Percentiles rank a stretch among this genome's conserved stretches.
These are phyloP conservation scores for Aureobasidium uvarum DNA, from an alignment of 2,329 filamentous ascomycete genomes.

Conservation along the genomic window DNA sequence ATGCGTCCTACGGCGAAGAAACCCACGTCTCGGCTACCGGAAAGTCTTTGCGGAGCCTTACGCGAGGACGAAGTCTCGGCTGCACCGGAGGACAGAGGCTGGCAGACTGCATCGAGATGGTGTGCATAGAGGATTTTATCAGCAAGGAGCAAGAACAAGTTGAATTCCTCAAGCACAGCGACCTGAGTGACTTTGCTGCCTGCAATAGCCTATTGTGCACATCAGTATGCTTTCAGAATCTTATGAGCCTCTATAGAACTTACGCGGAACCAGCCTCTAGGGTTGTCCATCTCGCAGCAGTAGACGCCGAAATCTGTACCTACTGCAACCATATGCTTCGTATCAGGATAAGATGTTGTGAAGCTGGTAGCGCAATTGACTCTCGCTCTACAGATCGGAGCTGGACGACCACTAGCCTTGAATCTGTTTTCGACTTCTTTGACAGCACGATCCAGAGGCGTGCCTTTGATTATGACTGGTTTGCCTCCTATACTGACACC, in stretches of 20 bases:
- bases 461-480: slow-evolving; percentile 79
- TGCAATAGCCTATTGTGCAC: slow-evolving; percentile 64
- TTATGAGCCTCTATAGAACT: slow-evolving; percentile 38
- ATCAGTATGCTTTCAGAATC: slow-evolving; percentile 34
- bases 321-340: slow-evolving; percentile 81
- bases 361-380: slow-evolving; percentile 96
- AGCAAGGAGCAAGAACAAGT: slow-evolving; percentile 83
- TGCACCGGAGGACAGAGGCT: slow-evolving; percentile 52
- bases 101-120: slow-evolving; percentile 79
- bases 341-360: slow-evolving; percentile 65
- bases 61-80: slow-evolving; percentile 56
- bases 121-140: slow-evolving; percentile 92
- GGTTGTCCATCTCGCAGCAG: slow-evolving; percentile 82
- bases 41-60: slow-evolving; percentile 86
- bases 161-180: slow-evolving; percentile 92
- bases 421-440: slow-evolving; percentile 80
- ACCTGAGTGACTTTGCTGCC: slow-evolving; percentile 82
- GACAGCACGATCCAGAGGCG: slow-evolving; percentile 87
- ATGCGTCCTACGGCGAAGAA: slow-evolving; percentile 96
- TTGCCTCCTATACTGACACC: slow-evolving; percentile 52
- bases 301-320: slow-evolving; percentile 95
- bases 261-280: slow-evolving; percentile 87
- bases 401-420: slow-evolving; percentile 62
- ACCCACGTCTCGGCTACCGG: slow-evolving; percentile 82
- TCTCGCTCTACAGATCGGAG: slow-evolving; percentile 75